Conservation (phyloP, 139 green algal species). For the Trebouxia sp. region DNA sequence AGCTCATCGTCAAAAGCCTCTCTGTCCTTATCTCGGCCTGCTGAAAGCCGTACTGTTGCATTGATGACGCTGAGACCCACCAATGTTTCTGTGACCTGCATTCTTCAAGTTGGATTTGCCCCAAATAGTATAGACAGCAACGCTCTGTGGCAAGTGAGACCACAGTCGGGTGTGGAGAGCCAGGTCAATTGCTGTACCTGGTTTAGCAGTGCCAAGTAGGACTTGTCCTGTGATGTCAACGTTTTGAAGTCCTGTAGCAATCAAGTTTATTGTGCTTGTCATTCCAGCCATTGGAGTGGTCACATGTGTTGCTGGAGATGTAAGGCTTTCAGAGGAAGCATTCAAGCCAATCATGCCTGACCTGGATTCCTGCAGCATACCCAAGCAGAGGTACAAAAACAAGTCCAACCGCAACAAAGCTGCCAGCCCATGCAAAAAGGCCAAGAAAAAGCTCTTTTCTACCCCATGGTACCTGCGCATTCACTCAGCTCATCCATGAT, state of each 20-base stretch:
- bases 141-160: too few relatives aligned
- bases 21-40: conserved; percentile 34
- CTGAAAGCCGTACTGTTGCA: conserved; percentile 21
- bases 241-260: conserved; percentile 31
- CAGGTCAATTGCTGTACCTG: conserved; percentile 33
- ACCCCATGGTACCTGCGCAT: conserved; percentile 70
- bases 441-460: conserved; percentile 50
- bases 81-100: conserved; percentile 60
- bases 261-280: neutral
- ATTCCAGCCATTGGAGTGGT: neutral
- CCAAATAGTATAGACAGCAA: too few relatives aligned
- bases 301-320: neutral
- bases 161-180: too few relatives aligned
- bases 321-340: neutral
- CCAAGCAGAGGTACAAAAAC: conserved; percentile 60
- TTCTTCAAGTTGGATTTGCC: neutral
- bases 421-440: conserved; percentile 67
- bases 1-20: neutral
- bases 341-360: neutral
- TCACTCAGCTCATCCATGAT: too few relatives aligned
- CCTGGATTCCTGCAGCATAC: conserved; percentile 36
- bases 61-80: conserved; percentile 61
- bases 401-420: conserved; percentile 73
- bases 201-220: conserved; percentile 44
- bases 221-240: conserved; percentile 41